Percentiles rank a stretch among this genome's conserved stretches.
Evolutionary conservation across 805 yeast genomes (phyloP).

Genomic region (Wickerhamomyces sydowiorum): DNA sequence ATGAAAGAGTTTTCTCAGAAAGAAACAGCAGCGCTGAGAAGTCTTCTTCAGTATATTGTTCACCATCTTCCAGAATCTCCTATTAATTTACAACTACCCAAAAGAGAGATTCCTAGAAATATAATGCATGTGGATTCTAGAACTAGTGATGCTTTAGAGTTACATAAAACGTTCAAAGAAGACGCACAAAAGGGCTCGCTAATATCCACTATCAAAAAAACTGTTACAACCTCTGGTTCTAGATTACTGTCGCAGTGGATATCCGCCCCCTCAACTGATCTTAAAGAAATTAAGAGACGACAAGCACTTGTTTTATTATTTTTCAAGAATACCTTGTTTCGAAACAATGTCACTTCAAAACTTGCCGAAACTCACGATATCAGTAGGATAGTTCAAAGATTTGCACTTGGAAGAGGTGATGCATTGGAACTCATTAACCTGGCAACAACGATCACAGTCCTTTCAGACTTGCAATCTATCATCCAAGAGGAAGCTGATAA

Average conservation of each 20-base stretch:
- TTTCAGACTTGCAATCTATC: constrained; percentile 24
- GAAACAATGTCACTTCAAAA: constrained; percentile 27
- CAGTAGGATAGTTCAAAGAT: constrained; percentile 51
- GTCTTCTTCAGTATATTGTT: constrained; percentile 60
- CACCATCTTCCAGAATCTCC: constrained; percentile 68
- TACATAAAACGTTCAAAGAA: constrained; percentile 53
- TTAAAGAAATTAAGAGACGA: constrained; percentile 48
- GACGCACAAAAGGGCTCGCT: constrained; percentile 63
- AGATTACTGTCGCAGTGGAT: constrained; percentile 79
- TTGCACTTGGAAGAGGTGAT: constrained; percentile 42
- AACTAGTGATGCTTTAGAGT: constrained; percentile 71
- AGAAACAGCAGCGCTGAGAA: constrained; percentile 57
- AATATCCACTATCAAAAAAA: constrained; percentile 61
- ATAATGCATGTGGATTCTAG: constrained; percentile 76
- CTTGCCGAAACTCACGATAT: constrained; percentile 50
- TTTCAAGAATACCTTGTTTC: constrained; percentile 21
- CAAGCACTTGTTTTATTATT: constrained; percentile 47
- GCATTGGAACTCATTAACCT: constrained; percentile 39
- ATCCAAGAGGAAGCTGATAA: constrained; percentile 14
- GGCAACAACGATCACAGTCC: constrained; percentile 32
- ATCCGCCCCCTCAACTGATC: constrained; percentile 66
- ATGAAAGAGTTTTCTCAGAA: constrained; percentile 32
- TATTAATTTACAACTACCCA: constrained; percentile 63
- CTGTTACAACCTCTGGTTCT: constrained; percentile 78
- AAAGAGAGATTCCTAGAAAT: constrained; percentile 42